Evolutionary conservation across 202 grass and related monocot genomes (phyloP), one percentile per base, ranked within the genome.

Genomic region (Schoenoplectus triqueter): DNA sequence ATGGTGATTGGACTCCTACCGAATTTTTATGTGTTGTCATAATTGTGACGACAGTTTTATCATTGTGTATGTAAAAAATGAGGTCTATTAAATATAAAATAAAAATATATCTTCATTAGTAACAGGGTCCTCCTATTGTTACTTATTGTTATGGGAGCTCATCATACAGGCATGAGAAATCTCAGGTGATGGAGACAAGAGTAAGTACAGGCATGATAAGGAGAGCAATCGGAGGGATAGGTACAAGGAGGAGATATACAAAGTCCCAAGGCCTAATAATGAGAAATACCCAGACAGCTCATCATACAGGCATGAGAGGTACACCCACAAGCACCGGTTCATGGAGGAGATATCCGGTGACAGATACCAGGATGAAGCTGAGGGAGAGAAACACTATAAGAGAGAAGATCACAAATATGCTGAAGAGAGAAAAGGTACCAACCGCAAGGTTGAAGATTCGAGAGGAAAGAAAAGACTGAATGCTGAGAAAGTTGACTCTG

Each of bases 261-360:
- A 77, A 47, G 88, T 75, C 46, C 88, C 88, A 85, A 86, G 56
- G 48, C 73, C 44, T 31, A 31, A 31, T 75, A 80, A 79, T 39
- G 18, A 55, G 41, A 84, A 88, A 74, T 61, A 92, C 57, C 87
- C 67, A 67, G 72, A 77, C 76, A 78, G 42, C 72, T 68, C 21
- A 89, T 82, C 60, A 66, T 84, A 86, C 59, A 86, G 73, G 86
- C 82, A 86, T 82, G 90, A 89, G 86, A 84, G 60, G n/a, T 84
- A 61, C 56, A 83, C 72, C 76, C 40, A 70, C 50, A 45, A 87
- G 69, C 68, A 61, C 5, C 69, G 22, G 18, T 41, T 63, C 69
- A 87, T 78, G 22, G 83, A 88, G 51, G 83, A 50, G 67, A 92
- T 60, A 73, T 81, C 70, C 65, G 86, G 75, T 84, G 90, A 83